A percentile compares a stretch with the other conserved stretches of the same genome.
Evolutionary conservation across 495 filamentous ascomycete species (phyloP).

Genomic region (Durotheca rogersii): DNA sequence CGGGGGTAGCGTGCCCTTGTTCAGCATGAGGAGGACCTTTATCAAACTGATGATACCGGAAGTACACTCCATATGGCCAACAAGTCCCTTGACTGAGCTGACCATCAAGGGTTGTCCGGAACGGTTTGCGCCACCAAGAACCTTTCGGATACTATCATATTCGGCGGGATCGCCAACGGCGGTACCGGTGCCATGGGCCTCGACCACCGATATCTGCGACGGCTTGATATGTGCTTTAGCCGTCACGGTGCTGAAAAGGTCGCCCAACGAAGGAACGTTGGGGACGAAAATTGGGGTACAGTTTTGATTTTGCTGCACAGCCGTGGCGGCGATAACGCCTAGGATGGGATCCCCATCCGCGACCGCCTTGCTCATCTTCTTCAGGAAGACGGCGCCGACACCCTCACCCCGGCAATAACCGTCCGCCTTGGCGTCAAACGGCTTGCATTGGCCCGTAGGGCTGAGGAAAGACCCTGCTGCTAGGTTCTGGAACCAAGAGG

Average conservation of each 20-base stretch:
- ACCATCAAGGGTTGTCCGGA: slow-evolving; percentile 20
- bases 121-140: slow-evolving; percentile 27
- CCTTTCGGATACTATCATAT: slow-evolving; percentile 28
- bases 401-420: slow-evolving; percentile 58
- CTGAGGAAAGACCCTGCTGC: slow-evolving; percentile 43
- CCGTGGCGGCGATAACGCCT: slow-evolving; percentile 50
- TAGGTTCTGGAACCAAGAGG: slow-evolving; percentile 30
- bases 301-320: slow-evolving; percentile 46
- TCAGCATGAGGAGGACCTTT: slow-evolving; percentile 50
- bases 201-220: slow-evolving; percentile 16
- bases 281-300: slow-evolving; percentile 39
- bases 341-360: slow-evolving; percentile 49
- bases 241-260: slow-evolving; percentile 26
- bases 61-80: slow-evolving; percentile 52
- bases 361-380: slow-evolving; percentile 47
- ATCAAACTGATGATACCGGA: slow-evolving; percentile 48
- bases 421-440: slow-evolving; percentile 48
- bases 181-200: slow-evolving; percentile 49
- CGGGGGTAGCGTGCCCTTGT: slow-evolving; percentile 38
- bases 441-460: slow-evolving; percentile 32
- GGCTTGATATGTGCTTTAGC: slow-evolving; percentile 1
- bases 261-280: slow-evolving; percentile 21
- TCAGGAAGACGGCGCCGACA: slow-evolving; percentile 49
- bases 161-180: slow-evolving; percentile 40
- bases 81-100: slow-evolving; percentile 48